A percentile compares a stretch with the other conserved stretches of the same genome.
phyloP scores from a whole-genome alignment of 805 yeast species.

The Starmerella scarabaei region DNA sequence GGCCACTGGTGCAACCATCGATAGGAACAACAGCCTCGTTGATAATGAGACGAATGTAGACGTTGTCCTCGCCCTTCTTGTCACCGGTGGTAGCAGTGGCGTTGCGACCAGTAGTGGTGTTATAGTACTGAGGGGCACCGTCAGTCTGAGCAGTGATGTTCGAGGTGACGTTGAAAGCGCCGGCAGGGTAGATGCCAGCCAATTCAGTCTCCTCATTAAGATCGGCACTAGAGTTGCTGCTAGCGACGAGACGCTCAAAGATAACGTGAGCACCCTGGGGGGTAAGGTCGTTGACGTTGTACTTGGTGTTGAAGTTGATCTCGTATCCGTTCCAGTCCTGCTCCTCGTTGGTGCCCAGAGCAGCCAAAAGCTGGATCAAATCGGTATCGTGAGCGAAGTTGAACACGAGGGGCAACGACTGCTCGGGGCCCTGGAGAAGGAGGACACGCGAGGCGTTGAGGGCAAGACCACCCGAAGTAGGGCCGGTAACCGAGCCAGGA shows the following conservation, averaged over 20 bases:
- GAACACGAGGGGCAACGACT: constrained; percentile 32
- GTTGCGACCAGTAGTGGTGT: constrained; percentile 3
- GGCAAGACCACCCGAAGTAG: constrained; percentile 34
- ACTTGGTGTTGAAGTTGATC: constrained; percentile 37
- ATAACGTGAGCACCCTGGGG: constrained; percentile 25
- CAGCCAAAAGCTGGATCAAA: constrained; percentile 36
- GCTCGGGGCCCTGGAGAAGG: constrained; percentile 31
- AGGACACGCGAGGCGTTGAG: constrained; percentile 39
- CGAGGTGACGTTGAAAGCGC: constrained; percentile 17
- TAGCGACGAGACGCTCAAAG: constrained; percentile 31
- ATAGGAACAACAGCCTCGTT: constrained; percentile 45
- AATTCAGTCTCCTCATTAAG: constrained; percentile 4
- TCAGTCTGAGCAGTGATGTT: constrained; percentile 16
- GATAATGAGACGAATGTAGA: constrained; percentile 37
- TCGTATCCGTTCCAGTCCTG: constrained; percentile 28
- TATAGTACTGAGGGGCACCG: constrained; percentile 4
- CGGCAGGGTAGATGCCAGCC: constrained; percentile 14
- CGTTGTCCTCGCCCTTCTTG: constrained; percentile 16
- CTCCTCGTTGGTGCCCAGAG: constrained; percentile 37
- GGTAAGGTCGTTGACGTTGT: constrained; percentile 33
- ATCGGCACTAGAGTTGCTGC: constrained; percentile 21
- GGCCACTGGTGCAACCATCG: constrained; percentile 37
- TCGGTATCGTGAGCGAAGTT: constrained; percentile 49
- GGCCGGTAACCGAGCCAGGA: constrained; percentile 22
- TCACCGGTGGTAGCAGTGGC: not conserved